Percentiles rank a stretch among this genome's conserved stretches.
Conservation (phyloP, 495 filamentous ascomycete genomes). For the Penicillium ucsense region DNA sequence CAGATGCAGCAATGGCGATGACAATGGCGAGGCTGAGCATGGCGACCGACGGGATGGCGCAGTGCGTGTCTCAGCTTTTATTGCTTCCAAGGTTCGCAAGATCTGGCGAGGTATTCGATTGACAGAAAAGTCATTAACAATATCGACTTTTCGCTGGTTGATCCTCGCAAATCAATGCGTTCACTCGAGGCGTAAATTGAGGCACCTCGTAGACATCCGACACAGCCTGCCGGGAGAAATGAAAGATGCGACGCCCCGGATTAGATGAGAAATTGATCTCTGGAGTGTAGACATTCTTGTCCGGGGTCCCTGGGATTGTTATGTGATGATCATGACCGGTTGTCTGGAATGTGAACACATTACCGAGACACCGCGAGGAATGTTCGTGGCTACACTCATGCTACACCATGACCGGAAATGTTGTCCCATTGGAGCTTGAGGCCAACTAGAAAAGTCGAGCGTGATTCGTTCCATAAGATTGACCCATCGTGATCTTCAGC, state of each 20-base stretch:
- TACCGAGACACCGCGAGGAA: constrained; percentile 23
- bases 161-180: neutral
- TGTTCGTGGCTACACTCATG: constrained; percentile 20
- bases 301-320: constrained; percentile 22
- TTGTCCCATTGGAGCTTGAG: too few relatives aligned
- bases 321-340: constrained; percentile 17
- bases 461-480: too few relatives aligned
- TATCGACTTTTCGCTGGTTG: neutral
- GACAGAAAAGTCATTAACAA: too few relatives aligned
- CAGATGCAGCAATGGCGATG: constrained; percentile 35
- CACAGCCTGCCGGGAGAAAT: neutral
- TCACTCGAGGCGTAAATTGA: neutral
- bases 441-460: too few relatives aligned
- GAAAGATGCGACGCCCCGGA: constrained; percentile 8
- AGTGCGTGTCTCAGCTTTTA: neutral
- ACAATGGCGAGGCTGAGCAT: constrained; percentile 30
- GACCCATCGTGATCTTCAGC: too few relatives aligned
- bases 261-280: constrained; percentile 4
- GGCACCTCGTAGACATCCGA: neutral
- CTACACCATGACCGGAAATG: constrained; percentile 2
- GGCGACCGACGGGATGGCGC: constrained; percentile 1
- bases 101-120: neutral
- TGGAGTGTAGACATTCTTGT: constrained; percentile 7
- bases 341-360: constrained; percentile 29
- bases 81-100: neutral